These are phyloP conservation scores for Strigomonas culicis DNA, from an alignment of 208 protist species.

Conservation along the genomic window DNA sequence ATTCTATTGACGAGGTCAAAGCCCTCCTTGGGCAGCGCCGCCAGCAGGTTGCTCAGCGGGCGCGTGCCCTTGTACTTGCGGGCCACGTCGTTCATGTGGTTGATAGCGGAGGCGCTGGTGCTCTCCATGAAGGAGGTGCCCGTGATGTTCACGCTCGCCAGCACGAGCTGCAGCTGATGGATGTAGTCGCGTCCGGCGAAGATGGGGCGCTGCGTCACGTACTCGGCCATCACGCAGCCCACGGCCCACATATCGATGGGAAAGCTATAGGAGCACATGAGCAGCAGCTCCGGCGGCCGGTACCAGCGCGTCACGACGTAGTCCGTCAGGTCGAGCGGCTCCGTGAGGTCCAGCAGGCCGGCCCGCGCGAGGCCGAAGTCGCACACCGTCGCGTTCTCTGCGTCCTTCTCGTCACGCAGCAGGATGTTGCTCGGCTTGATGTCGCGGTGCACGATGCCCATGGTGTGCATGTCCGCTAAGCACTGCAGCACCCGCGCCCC, in stretches of 20 bases:
- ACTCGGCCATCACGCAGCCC: conserved; percentile 99
- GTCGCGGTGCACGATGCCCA: conserved; percentile 97
- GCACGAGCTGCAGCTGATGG: conserved; percentile 84
- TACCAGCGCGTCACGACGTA: conserved; percentile 99
- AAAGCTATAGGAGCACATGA: conserved; percentile 90
- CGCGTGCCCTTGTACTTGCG: conserved; percentile 62
- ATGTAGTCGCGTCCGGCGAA: conserved; percentile 90
- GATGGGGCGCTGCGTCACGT: conserved; percentile 83
- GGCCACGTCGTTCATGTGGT: conserved; percentile 69
- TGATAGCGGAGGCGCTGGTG: conserved; percentile 31
- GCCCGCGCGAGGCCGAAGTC: conserved; percentile 92
- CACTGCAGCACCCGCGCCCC: conserved; percentile 95
- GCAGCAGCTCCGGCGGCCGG: conserved; percentile 98
- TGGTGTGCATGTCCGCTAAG: conserved; percentile 95
- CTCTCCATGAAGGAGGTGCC: conserved; percentile 58
- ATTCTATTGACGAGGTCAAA: conserved; percentile 88
- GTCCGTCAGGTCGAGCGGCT: conserved; percentile 92
- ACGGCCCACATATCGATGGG: conserved; percentile 98
- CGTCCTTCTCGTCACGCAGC: conserved; percentile 71
- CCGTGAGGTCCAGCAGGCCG: conserved; percentile 54
- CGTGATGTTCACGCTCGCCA: conserved; percentile 74
- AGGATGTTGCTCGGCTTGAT: conserved; percentile 96
- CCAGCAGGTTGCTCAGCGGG: conserved; percentile 49
- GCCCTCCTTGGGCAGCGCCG: conserved; percentile 56
- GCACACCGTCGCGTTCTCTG: conserved; percentile 89